Evolutionary conservation across 768 basidiomycete species (phyloP).

Genomic region (Hericium erinaceus): DNA sequence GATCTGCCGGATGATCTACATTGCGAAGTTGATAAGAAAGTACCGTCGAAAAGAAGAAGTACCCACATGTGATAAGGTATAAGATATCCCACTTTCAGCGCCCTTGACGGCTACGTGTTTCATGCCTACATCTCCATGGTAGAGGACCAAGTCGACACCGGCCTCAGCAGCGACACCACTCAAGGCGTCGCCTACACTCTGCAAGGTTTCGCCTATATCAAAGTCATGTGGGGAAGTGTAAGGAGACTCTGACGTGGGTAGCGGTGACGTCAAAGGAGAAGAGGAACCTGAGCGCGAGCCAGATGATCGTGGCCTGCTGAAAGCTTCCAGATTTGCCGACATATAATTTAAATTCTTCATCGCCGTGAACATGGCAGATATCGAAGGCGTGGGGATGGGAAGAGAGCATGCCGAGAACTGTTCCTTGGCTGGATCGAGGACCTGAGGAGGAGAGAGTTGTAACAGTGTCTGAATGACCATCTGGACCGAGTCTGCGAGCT

Average conservation of each 20-base stretch:
- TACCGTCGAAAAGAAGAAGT: not conserved
- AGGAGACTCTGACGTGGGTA: slow-evolving; percentile 5
- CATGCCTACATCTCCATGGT: slow-evolving; percentile 82
- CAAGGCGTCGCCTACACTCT: slow-evolving; percentile 81
- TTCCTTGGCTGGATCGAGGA: slow-evolving; percentile 88
- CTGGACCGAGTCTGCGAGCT: slow-evolving; percentile 87
- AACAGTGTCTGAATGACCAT: slow-evolving; percentile 86
- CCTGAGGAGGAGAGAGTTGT: slow-evolving; percentile 81
- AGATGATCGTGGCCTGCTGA: slow-evolving; percentile 22
- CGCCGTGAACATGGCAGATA: slow-evolving; percentile 81
- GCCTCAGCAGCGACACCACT: slow-evolving; percentile 75
- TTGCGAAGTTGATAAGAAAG: slow-evolving; percentile 10
- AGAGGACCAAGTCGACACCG: slow-evolving; percentile 86
- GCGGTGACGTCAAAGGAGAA: slow-evolving; percentile 1
- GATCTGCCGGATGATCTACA: slow-evolving; percentile 78
- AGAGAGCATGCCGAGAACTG: slow-evolving; percentile 86
- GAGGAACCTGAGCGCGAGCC: slow-evolving; percentile 4
- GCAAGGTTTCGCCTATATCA: slow-evolving; percentile 86
- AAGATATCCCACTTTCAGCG: slow-evolving; percentile 77
- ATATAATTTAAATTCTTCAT: slow-evolving; percentile 94
- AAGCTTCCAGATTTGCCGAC: slow-evolving; percentile 69
- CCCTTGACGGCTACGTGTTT: slow-evolving; percentile 81
- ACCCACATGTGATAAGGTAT: slow-evolving; percentile 78
- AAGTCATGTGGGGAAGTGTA: slow-evolving; percentile 42
- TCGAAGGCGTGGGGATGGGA: slow-evolving; percentile 77